Conservation (phyloP, 352 stramenopile species). For the Phytophthora quininea region DNA sequence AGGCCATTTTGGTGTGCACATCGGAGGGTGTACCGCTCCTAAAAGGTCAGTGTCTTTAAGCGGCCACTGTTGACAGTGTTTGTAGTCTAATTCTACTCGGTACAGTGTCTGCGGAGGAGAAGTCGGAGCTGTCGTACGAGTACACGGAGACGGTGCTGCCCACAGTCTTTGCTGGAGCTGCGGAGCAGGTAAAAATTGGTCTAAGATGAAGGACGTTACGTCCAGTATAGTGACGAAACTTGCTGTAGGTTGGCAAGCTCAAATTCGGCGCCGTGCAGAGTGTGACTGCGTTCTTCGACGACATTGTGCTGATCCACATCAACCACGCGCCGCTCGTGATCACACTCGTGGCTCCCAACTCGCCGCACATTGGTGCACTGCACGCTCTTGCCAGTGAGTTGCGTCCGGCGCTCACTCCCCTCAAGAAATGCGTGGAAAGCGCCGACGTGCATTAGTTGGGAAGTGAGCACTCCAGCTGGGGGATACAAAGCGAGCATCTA, state of each 20-base stretch:
- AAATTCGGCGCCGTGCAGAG: slow-evolving; percentile 76
- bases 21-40: slow-evolving; percentile 78
- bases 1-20: slow-evolving; percentile 82
- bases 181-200: slow-evolving; percentile 61
- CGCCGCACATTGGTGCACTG: slow-evolving; percentile 62
- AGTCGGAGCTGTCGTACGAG: slow-evolving; percentile 57
- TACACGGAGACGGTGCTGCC: slow-evolving; percentile 82
- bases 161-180: slow-evolving; percentile 75
- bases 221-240: neutral
- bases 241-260: slow-evolving; percentile 73
- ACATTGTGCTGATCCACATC: slow-evolving; percentile 78
- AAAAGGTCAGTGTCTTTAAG: slow-evolving; percentile 41
- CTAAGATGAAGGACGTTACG: neutral
- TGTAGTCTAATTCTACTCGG: slow-evolving; percentile 3
- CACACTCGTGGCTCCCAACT: slow-evolving; percentile 74
- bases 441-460: slow-evolving; percentile 63
- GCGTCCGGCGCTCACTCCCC: slow-evolving; percentile 58
- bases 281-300: slow-evolving; percentile 77
- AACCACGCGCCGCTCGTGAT: slow-evolving; percentile 80
- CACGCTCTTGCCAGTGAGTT: slow-evolving; percentile 64
- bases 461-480: slow-evolving; percentile 9
- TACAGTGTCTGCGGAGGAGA: slow-evolving; percentile 51
- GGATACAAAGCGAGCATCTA: slow-evolving; percentile 20
- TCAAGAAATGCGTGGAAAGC: slow-evolving; percentile 79
- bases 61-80: slow-evolving; percentile 36